Evolutionary conservation across 176 grass and related monocot genomes (phyloP), one percentile per base, ranked within the genome.

Genomic region (Tuctoria greenei): DNA sequence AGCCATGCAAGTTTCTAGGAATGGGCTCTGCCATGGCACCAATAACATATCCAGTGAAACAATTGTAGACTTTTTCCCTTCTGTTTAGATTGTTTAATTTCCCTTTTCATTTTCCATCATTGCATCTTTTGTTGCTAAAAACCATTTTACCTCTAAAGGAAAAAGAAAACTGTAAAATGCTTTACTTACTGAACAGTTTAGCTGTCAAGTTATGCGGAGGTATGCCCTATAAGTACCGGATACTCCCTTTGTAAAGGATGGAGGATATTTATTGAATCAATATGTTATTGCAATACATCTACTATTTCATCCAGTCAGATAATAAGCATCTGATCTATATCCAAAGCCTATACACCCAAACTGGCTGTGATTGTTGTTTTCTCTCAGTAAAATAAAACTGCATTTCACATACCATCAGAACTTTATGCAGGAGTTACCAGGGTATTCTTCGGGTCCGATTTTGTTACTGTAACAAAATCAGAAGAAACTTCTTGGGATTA

Each of bases 381-480:
- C 21, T 47, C 27, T 63, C 26, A 34, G 20, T 77, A 27, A 42
- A 65, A 50, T 82, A 8, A 41, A 64, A 26, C 46, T 60, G 13
- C 45, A 41, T 61, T 71, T 65, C 14, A 57, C 44, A 64, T 18
- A 4, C 43, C 41, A 31, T 76, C 61, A 65, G 43, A 17, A 36
- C 85, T 71, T 27, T 67, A 38, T 78, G 76, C 85, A 99, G 95
- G 95, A 49, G 85, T 99, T 57, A 92, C 86, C 39, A 99, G 95
- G 63, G 92, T 99, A 51, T 99, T 95, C 80, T 99, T 90, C 43
- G 89, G 89, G 69, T 92, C 91, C 38, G 95, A 99, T 85, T 99
- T 99, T 86, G 76, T 99, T 39, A 99, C 95, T 69, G 89, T 99
- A 56, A 99, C 91, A 59, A 99, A 99, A 72, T 92, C 91, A 67